Base-by-base conservation (phyloP, 2,329 filamentous ascomycete species). In the Colletotrichum plurivorum region DNA sequence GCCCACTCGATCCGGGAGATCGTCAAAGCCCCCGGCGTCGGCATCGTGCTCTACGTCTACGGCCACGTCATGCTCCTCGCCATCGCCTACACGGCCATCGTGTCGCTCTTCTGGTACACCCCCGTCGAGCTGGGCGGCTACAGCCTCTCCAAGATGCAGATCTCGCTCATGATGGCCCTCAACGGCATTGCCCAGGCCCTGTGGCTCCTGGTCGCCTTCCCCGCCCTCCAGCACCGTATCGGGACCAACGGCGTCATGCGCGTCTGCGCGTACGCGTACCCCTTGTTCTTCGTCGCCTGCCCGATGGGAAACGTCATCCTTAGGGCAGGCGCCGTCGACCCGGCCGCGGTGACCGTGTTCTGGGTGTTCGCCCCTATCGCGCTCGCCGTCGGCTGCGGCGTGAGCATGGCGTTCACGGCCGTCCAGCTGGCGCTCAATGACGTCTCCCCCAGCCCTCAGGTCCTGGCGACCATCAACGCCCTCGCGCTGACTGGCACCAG, bases 351-450 rank as follows among this genome's bases (percentile, higher is more conserved):
- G 2, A 77, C 75, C 0, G 70, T 78, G 0, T 93, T 94, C 76
- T 94, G 91, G 89, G 75, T 86, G 2, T 71, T 80, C 0, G 57
- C 22, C 22, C 66, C 66, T 16, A 27, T 60, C 12, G 5, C 79
- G 10, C 76, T 90, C 12, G 80, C 82, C 0, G n/a, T 93, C 0
- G 91, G 90, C 0, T 85, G 85, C 13, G 89, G 89, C 1, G 87
- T 93, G 0, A 85, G 85, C 56, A 94, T 93, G 91, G 83, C 86
- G 2, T 93, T 92, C 75, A 94, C 92, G 0, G 90, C 85, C 2
- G 85, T 91, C 1, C 92, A 95, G 81, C 88, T 95, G 9, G 89
- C 89, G 0, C 76, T 95, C 39, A 95, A 95, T 77, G 92, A 95
- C 67, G 88, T 92, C 2, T 86, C 90, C 0, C 93, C 93, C 0